These are phyloP conservation scores for Aspergillus sp. DNA, from an alignment of 2,329 filamentous ascomycete species.

Conservation along the genomic window DNA sequence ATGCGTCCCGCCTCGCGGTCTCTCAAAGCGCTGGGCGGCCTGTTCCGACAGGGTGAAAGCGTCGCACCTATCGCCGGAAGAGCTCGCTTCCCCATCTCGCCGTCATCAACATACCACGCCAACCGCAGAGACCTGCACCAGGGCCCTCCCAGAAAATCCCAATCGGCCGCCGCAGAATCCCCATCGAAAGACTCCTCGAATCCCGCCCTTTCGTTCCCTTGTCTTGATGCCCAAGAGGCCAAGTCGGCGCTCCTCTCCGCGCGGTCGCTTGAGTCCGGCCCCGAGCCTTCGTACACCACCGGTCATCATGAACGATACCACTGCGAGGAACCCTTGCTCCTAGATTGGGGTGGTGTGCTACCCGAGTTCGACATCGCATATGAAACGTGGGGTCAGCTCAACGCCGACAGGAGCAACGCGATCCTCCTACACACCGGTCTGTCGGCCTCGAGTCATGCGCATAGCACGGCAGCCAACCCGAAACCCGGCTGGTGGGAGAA, in stretches of 20 bases:
- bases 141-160: constrained; percentile 16
- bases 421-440: constrained; percentile 92
- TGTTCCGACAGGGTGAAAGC: constrained; percentile 10
- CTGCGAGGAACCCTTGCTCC: constrained; percentile 69
- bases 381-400: constrained; percentile 74
- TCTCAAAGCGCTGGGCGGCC: constrained; percentile 6
- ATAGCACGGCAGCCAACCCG: constrained; percentile 81
- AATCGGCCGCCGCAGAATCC: constrained; percentile 21
- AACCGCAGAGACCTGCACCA: constrained; percentile 19
- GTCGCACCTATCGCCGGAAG: constrained; percentile 4
- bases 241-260: constrained; percentile 72
- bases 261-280: constrained; percentile 69
- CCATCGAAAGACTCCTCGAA: constrained; percentile 57
- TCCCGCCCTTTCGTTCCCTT: constrained; percentile 84
- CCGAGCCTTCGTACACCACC: constrained; percentile 90
- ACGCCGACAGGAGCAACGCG: constrained; percentile 71
- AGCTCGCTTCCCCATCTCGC: constrained; percentile 8
- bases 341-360: constrained; percentile 95
- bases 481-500: constrained; percentile 98
- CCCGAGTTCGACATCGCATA: constrained; percentile 88
- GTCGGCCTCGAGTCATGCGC: constrained; percentile 95
- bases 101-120: neutral
- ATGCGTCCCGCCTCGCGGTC: constrained; percentile 16
- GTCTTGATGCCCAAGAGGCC: constrained; percentile 78
- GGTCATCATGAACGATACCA: constrained; percentile 79